Percentiles rank a stretch among this genome's conserved stretches.
Evolutionary conservation across 805 yeast species (phyloP).

Genomic region (Candida corydali): DNA sequence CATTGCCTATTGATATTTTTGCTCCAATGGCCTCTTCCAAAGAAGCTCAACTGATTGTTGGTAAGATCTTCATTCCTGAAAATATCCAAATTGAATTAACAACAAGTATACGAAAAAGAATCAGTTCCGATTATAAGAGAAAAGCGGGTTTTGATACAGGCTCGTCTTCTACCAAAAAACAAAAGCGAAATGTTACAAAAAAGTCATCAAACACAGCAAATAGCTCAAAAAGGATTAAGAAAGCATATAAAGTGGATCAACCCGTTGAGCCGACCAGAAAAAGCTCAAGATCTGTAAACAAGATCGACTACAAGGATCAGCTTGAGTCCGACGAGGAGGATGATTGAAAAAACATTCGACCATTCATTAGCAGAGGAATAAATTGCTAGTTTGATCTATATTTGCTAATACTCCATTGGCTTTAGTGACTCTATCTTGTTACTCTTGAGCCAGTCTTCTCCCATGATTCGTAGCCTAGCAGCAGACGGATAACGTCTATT

Average conservation of each 20-base stretch:
- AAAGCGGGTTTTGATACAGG: slow-evolving; percentile 13
- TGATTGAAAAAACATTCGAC: neutral
- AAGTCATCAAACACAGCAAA: neutral
- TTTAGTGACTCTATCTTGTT: slow-evolving; percentile 46
- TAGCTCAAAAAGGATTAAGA: slow-evolving; percentile 1
- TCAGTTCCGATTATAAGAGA: slow-evolving; percentile 15
- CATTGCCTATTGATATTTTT: slow-evolving; percentile 66
- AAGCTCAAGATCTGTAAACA: slow-evolving; percentile 33
- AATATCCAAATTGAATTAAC: slow-evolving; percentile 34
- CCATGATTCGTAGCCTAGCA: slow-evolving; percentile 67
- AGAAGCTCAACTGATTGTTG: slow-evolving; percentile 55
- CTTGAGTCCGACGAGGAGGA: slow-evolving; percentile 9
- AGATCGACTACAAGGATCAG: slow-evolving; percentile 31
- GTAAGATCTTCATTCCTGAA: slow-evolving; percentile 55
- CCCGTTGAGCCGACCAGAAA: slow-evolving; percentile 34
- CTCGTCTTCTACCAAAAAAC: slow-evolving; percentile 9
- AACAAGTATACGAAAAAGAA: slow-evolving; percentile 20
- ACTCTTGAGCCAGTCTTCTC: slow-evolving; percentile 67
- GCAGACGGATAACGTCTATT: slow-evolving; percentile 68
- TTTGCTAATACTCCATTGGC: slow-evolving; percentile 31
- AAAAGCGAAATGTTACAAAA: slow-evolving; percentile 12
- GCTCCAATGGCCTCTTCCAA: slow-evolving; percentile 52
- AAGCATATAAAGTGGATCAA: slow-evolving; percentile 1
- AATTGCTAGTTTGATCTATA: slow-evolving; percentile 2
- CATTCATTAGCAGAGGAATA: slow-evolving; percentile 3